Evolutionary conservation across 2,329 filamentous ascomycete genomes (phyloP), one percentile per base, ranked within the genome.

Genomic region (Ophiosphaerella narmari): DNA sequence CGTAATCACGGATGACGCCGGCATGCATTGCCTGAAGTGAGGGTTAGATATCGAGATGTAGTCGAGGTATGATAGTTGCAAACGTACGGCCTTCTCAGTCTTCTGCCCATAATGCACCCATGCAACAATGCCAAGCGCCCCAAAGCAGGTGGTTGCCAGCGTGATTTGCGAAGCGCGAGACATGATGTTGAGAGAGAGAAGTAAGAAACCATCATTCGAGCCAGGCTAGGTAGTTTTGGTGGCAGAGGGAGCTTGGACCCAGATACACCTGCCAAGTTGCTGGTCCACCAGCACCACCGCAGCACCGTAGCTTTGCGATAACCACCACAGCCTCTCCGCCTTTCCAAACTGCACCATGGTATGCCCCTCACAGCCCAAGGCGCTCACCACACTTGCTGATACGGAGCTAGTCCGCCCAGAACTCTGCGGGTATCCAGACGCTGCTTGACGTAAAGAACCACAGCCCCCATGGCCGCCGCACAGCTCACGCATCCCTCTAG

Each of bases 361-460:
- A 43, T 57, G 57, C 13, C 12, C 12, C 12, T 12, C 16, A 5
- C 9, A 32, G n/a, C 33, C 2, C 13, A 12, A 8, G 5, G 9
- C 7, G 4, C 26, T 16, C 4, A 1, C 4, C 11, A 11, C 7
- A 4, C 5, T 18, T 40, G 21, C 68, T 74, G 55, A 75, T 63
- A 40, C 13, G 13, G 48, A 50, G 44, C 44, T 71, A 97, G 93
- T 94, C 94, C 75, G 94, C 93, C 73, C 94, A 97, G 80, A 97
- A 97, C 82, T 97, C 94, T 62, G 88, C 90, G 71, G 94, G 94
- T 77, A 99, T 99, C 75, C 93, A 97, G 80, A 97, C 93, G 73
- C 87, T 99, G 72, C 91, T 99, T 79, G 94, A 97, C 79, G 94
- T 99, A 88, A 88, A 70, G 88, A 73, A 54, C 37, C 52, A 53